phyloP scores from a whole-genome alignment of 306 rosid genomes.

The Medicago arabica region DNA sequence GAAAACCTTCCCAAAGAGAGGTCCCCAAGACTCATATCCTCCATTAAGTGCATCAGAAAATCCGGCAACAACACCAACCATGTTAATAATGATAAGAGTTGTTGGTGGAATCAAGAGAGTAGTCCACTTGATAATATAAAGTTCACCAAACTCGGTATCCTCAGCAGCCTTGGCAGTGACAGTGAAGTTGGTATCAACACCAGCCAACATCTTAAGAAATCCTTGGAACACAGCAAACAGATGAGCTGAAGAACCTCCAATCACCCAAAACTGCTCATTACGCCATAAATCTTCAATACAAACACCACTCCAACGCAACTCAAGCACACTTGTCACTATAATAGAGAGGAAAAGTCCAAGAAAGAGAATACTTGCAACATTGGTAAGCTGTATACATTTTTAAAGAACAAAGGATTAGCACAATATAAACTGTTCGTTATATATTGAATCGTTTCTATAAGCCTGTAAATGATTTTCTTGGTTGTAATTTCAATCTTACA shows the following conservation, averaged over 20 bases:
- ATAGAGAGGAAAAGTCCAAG: constrained; percentile 96
- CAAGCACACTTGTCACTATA: constrained; percentile 79
- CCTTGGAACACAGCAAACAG: constrained; percentile 99
- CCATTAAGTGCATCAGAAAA: constrained; percentile 94
- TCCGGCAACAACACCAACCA: constrained; percentile 98
- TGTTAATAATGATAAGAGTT: constrained; percentile 74
- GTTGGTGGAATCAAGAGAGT: constrained; percentile 96
- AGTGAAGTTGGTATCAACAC: constrained; percentile 92
- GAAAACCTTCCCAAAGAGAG: constrained; percentile 94
- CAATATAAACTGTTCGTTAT: neutral
- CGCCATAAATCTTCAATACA: constrained; percentile 90
- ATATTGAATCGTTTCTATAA: neutral
- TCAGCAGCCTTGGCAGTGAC: constrained; percentile 92
- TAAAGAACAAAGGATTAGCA: constrained; percentile 14
- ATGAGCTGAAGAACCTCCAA: constrained; percentile 98
- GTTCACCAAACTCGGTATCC: constrained; percentile 83
- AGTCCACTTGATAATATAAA: constrained; percentile 88
- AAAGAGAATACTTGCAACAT: constrained; percentile 86
- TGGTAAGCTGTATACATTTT: constrained; percentile 73
- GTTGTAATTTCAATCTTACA: too few relatives aligned
- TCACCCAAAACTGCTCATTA: constrained; percentile 98
- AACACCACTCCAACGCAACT: constrained; percentile 97
- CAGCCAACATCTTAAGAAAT: constrained; percentile 86
- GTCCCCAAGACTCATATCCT: constrained; percentile 99
- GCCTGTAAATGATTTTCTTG: neutral